A percentile compares a stretch with the other conserved stretches of the same genome.
Evolutionary conservation across 2,329 filamentous ascomycete genomes (phyloP).

Genomic region (Cadophora sp.): DNA sequence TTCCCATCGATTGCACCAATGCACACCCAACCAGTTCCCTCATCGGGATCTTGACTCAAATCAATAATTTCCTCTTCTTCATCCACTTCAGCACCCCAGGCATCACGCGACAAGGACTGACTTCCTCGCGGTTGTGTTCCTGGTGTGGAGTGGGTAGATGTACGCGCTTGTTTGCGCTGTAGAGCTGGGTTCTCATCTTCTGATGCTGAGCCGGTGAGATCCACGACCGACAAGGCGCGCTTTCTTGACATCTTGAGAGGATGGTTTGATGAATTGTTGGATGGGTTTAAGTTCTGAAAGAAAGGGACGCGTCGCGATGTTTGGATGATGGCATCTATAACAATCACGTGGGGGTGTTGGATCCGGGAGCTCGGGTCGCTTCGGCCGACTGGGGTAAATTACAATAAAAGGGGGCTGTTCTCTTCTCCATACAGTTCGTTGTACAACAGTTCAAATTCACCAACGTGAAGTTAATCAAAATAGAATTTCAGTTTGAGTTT

Average conservation of each 20-base stretch:
- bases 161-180: slow-evolving; percentile 41
- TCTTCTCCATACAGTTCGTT: neutral
- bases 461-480: neutral
- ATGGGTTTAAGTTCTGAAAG: neutral
- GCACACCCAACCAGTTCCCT: slow-evolving; percentile 41
- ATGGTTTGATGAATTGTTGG: neutral
- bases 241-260: slow-evolving; percentile 44
- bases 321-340: neutral
- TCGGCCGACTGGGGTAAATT: neutral
- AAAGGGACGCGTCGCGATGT: slow-evolving; percentile 7
- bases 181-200: slow-evolving; percentile 45
- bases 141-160: slow-evolving; percentile 16
- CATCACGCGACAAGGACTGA: slow-evolving; percentile 35
- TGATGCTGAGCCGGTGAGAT: slow-evolving; percentile 47
- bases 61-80: slow-evolving; percentile 43
- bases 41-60: slow-evolving; percentile 42
- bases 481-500: too few relatives aligned
- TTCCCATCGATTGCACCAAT: slow-evolving; percentile 50
- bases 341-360: neutral
- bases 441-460: neutral
- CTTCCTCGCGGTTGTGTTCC: slow-evolving; percentile 31
- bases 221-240: slow-evolving; percentile 49
- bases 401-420: too few relatives aligned
- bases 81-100: slow-evolving; percentile 32
- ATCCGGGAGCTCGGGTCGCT: neutral